Evolutionary conservation across 164 flowering plant genomes (phyloP).

Genomic region (Amborella trichopoda): DNA sequence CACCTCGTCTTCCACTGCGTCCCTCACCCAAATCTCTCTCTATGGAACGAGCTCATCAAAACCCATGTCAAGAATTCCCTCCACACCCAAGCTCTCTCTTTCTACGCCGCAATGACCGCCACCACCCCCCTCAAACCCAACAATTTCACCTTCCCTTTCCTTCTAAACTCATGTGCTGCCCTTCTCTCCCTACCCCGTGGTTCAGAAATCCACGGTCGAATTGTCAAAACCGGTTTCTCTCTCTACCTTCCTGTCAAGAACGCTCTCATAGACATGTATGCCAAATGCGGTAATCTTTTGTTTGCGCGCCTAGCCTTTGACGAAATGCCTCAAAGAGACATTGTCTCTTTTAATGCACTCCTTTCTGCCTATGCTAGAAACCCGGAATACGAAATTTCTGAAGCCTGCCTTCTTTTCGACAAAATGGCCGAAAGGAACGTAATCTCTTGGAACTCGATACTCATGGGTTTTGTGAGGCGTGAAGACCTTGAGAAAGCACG

Average conservation of each 20-base stretch:
- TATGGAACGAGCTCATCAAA: slow-evolving; percentile 14
- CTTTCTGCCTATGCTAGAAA: slow-evolving; percentile 17
- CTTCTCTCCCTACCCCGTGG: slow-evolving; percentile 7
- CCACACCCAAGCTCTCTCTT: slow-evolving; percentile 3
- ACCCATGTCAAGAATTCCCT: slow-evolving; percentile 11
- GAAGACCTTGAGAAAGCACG: neutral
- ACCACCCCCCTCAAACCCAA: slow-evolving; percentile 10
- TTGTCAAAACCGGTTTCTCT: slow-evolving; percentile 12
- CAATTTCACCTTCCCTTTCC: slow-evolving; percentile 21
- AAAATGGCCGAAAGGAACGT: slow-evolving; percentile 18
- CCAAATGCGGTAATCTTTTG: slow-evolving; percentile 13
- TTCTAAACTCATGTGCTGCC: slow-evolving; percentile 18
- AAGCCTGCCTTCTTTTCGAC: slow-evolving; percentile 13
- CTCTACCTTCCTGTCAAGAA: slow-evolving; percentile 10
- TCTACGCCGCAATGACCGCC: slow-evolving; percentile 14
- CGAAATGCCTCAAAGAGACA: slow-evolving; percentile 21
- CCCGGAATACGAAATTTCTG: slow-evolving; percentile 8
- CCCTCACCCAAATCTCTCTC: slow-evolving; percentile 12
- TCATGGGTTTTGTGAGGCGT: neutral
- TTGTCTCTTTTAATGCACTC: slow-evolving; percentile 17
- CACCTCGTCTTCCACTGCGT: slow-evolving; percentile 14
- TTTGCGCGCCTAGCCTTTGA: slow-evolving; percentile 8
- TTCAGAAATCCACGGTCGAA: slow-evolving; percentile 13
- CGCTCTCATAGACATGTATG: slow-evolving; percentile 24
- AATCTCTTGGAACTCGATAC: slow-evolving; percentile 14